phyloP scores from a whole-genome alignment of 1,139 yeast species.

The Yamadazyma pseudoaaseri region DNA sequence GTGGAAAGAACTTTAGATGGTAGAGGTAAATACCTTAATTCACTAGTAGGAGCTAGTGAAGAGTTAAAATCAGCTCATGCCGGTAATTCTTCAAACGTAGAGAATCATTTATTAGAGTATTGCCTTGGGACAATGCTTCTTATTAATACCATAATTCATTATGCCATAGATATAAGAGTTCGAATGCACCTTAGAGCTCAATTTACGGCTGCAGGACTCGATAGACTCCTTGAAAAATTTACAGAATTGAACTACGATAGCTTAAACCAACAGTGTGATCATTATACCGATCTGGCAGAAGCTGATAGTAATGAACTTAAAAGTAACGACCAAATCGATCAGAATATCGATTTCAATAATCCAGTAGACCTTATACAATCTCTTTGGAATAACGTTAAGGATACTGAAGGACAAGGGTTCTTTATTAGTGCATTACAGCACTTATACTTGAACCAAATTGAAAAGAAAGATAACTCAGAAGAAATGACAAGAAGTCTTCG shows the following conservation, averaged over 20 bases:
- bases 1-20: constrained; percentile 80
- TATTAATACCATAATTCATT: constrained; percentile 68
- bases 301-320: constrained; percentile 69
- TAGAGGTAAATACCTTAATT: constrained; percentile 79
- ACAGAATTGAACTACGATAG: constrained; percentile 60
- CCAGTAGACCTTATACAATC: constrained; percentile 71
- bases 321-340: constrained; percentile 59
- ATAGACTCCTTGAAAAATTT: constrained; percentile 61
- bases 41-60: constrained; percentile 91
- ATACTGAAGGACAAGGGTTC: constrained; percentile 70
- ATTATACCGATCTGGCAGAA: constrained; percentile 64
- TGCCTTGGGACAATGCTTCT: constrained; percentile 76
- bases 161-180: constrained; percentile 62
- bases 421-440: constrained; percentile 82
- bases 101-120: constrained; percentile 76
- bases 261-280: constrained; percentile 63
- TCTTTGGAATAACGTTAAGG: constrained; percentile 69
- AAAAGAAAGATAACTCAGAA: constrained; percentile 46
- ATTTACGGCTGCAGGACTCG: constrained; percentile 73
- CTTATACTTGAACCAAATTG: constrained; percentile 69
- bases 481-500: constrained; percentile 68
- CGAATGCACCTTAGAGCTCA: constrained; percentile 78
- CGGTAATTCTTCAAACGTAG: constrained; percentile 43
- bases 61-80: constrained; percentile 61
- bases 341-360: constrained; percentile 64